phyloP scores from a whole-genome alignment of 768 basidiomycete species.

The Rhizopogon rudus region DNA sequence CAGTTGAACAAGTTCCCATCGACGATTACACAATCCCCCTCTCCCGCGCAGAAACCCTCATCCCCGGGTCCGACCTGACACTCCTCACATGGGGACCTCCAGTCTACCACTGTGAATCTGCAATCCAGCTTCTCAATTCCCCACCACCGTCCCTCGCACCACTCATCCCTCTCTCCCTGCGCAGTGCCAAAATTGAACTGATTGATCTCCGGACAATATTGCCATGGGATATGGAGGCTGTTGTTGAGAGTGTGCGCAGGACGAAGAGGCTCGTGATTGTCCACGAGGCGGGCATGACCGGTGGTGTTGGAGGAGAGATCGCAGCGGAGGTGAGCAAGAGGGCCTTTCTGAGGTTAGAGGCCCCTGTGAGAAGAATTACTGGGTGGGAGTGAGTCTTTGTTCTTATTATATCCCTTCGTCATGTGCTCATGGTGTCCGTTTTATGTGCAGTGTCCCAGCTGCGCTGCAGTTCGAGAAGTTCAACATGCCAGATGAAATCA shows the following conservation, averaged over 20 bases:
- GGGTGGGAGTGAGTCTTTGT: slow-evolving; percentile 85
- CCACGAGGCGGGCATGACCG: slow-evolving; percentile 87
- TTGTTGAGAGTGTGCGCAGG: slow-evolving; percentile 77
- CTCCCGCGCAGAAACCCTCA: slow-evolving; percentile 72
- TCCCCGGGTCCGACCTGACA: slow-evolving; percentile 79
- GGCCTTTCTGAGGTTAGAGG: slow-evolving; percentile 84
- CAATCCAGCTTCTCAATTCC: slow-evolving; percentile 64
- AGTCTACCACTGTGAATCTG: slow-evolving; percentile 83
- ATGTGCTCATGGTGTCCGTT: not conserved
- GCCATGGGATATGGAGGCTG: slow-evolving; percentile 82
- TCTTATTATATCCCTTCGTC: not conserved
- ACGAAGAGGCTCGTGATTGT: slow-evolving; percentile 86
- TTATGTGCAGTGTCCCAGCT: slow-evolving; percentile 60
- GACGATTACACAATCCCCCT: slow-evolving; percentile 87
- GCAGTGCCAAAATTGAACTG: slow-evolving; percentile 74
- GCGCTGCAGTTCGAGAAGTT: slow-evolving; percentile 90
- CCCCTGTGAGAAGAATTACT: slow-evolving; percentile 81
- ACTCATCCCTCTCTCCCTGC: slow-evolving; percentile 60
- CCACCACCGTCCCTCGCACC: slow-evolving; percentile 61
- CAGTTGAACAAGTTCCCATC: slow-evolving; percentile 88
- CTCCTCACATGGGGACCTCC: slow-evolving; percentile 93
- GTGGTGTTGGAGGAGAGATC: slow-evolving; percentile 87
- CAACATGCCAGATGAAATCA: slow-evolving; percentile 81
- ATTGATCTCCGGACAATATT: slow-evolving; percentile 88
- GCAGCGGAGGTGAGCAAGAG: slow-evolving; percentile 86